Evolutionary conservation across 345 rosid species (phyloP).

Genomic region (Eucalyptus cloeziana): DNA sequence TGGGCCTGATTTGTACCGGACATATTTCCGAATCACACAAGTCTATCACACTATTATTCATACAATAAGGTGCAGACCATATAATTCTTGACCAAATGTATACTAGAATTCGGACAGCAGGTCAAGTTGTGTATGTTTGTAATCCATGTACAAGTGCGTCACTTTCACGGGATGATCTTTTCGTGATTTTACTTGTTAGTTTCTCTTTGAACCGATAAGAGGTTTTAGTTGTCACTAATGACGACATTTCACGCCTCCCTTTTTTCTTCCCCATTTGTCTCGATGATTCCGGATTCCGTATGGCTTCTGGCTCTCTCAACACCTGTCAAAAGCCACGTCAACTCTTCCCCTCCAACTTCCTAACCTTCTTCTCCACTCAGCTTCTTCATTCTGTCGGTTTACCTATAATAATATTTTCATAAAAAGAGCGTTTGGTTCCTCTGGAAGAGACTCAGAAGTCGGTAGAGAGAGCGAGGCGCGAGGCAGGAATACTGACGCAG

Average conservation of each 20-base stretch:
- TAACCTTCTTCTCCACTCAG: not conserved
- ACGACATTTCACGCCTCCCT: not conserved
- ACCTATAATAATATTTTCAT: not conserved
- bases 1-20: not conserved
- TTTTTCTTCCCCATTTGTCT: not conserved
- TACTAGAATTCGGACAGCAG: not conserved
- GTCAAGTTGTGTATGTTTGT: not conserved
- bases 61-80: not conserved
- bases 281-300: not conserved
- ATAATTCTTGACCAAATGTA: not conserved
- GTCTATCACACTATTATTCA: not conserved
- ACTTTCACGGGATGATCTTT: not conserved
- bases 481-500: not conserved
- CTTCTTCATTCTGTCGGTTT: not conserved
- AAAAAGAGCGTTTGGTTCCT: not conserved
- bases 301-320: not conserved
- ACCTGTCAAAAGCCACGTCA: not conserved
- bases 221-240: not conserved
- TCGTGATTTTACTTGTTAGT: not conserved
- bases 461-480: not conserved
- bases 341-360: not conserved
- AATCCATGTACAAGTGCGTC: not conserved
- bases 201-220: not conserved
- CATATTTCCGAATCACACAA: not conserved
- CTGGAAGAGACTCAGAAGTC: not conserved